Percentiles rank a stretch among this genome's conserved stretches.
Conservation (phyloP, 2,329 filamentous ascomycete species). For the Venturia effusa region DNA sequence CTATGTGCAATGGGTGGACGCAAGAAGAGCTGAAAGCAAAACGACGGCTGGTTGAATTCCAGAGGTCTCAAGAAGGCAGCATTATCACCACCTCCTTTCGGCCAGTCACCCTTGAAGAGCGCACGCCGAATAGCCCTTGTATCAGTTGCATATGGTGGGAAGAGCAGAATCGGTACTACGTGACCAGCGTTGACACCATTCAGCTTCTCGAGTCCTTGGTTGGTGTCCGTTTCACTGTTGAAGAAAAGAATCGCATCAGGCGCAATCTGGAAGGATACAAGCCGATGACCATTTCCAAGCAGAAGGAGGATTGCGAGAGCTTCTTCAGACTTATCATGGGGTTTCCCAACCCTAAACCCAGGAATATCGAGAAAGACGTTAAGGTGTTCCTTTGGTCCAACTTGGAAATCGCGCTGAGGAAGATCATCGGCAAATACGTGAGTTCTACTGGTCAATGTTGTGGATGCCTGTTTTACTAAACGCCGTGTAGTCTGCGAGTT, state of each 20-base stretch:
- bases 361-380: conserved; percentile 98
- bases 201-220: conserved; percentile 87
- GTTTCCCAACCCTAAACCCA: conserved; percentile 86
- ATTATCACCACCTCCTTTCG: conserved; percentile 73
- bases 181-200: conserved; percentile 96
- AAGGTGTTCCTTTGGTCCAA: conserved; percentile 98
- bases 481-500: conserved; percentile 11
- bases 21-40: conserved; percentile 68
- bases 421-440: conserved; percentile 96
- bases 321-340: conserved; percentile 99
- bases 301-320: conserved; percentile 82
- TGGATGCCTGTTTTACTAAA: background rate
- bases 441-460: conserved; percentile 19
- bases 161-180: conserved; percentile 80
- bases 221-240: conserved; percentile 77
- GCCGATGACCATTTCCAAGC: conserved; percentile 86
- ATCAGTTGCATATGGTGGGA: conserved; percentile 98
- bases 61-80: conserved; percentile 68
- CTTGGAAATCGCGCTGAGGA: conserved; percentile 76
- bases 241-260: conserved; percentile 96
- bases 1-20: conserved; percentile 77
- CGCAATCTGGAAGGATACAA: conserved; percentile 92
- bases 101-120: conserved; percentile 66
- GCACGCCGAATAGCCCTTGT: conserved; percentile 75
- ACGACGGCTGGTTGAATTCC: conserved; percentile 80